Conservation (phyloP, 345 rosid species). For the Ceriops tagal region DNA sequence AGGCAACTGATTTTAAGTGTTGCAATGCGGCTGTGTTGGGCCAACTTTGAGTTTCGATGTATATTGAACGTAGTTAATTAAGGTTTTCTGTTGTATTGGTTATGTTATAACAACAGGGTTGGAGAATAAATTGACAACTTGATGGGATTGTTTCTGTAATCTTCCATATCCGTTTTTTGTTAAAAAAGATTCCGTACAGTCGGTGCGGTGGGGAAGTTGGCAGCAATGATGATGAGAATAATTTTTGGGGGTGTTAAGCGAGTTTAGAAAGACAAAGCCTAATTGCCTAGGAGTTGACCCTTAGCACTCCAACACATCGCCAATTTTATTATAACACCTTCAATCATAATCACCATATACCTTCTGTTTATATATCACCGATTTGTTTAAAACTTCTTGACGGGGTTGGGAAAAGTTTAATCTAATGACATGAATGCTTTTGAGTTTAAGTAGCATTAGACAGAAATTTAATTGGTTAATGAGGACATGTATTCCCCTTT, state of each 20-base stretch:
- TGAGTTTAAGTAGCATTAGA: too few species aligned
- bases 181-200: constrained; percentile 21
- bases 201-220: constrained; percentile 31
- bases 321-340: not conserved
- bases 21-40: not conserved
- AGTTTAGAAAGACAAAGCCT: constrained; percentile 6
- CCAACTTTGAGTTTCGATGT: not conserved
- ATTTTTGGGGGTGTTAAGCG: constrained; percentile 7
- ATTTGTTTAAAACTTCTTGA: not conserved
- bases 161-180: not conserved
- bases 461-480: too few species aligned
- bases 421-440: not conserved
- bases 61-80: not conserved
- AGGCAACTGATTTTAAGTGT: not conserved
- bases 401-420: not conserved
- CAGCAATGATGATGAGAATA: constrained; percentile 29
- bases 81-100: not conserved
- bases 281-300: constrained; percentile 16
- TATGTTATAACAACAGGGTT: not conserved
- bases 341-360: constrained; percentile 19
- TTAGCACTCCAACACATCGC: not conserved
- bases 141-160: constrained; percentile 5
- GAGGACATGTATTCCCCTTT: too few species aligned
- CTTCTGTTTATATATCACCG: not conserved
- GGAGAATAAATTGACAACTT: not conserved